Base-by-base conservation (phyloP, 257 asterid species). In the Solanum habrochaites region DNA sequence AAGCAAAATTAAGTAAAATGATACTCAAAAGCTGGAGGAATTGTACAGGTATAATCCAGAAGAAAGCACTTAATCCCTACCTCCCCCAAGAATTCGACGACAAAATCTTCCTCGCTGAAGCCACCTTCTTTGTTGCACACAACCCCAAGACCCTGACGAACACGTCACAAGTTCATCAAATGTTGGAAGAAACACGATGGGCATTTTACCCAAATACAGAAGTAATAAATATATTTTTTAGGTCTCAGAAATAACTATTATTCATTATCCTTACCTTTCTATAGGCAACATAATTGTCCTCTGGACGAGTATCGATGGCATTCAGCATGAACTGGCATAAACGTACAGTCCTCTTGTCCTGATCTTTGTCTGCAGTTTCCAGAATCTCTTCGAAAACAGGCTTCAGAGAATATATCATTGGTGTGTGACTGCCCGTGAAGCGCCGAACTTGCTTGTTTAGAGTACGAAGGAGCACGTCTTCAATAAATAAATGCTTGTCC, bases 11-110 rank as follows among this genome's bases (percentile, higher is more conserved):
- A 81, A 27, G 67, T 47, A 80, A 80, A 80, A 10, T 21, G 70
- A 81, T 49, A 31, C 45, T 81, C 45, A 81, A 49, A 81, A 49
- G 45, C 45, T 81, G 70, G 69, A 29, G 69, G 11, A 49, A 81
- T 47, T 47, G 18, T 18, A 31, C 49, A 78, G 84, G 16, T 21
- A 78, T 47, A 78, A 45, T 80, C 69, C 64, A 49, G 85, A 81
- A 81, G 42, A 31, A 18, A 18, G 35, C 21, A 52, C 11, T 31
- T 81, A 27, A 23, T 73, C 29, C 91, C 90, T 91, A 97, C 99
- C 99, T 97, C 99, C 88, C 99, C 99, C 85, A 97, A 87, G 92
- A 97, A 97, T 91, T 97, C 99, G 86, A 97, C 99, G 71, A 97
- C 98, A 90, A 97, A 97, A 92, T 97, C 99, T 67, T 97, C 99